Base-by-base conservation (phyloP, 78 protist species). In the Guillardia theta region DNA sequence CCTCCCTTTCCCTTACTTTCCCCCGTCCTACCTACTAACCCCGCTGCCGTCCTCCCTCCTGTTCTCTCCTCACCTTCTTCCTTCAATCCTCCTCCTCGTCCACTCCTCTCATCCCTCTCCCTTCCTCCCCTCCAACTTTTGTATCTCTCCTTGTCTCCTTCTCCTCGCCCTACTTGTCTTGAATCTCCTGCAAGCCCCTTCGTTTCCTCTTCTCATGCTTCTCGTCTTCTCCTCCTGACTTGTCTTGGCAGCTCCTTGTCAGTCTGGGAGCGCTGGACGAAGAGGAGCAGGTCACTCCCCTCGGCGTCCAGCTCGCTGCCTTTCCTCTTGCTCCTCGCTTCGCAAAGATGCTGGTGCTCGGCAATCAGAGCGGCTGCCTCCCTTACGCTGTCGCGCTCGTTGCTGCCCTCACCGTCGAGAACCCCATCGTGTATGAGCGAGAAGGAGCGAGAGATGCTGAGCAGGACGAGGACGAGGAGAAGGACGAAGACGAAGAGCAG, bases 291-390 rank as follows among this genome's bases (percentile, higher is more conserved):
- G 53, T 88, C 33, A 45, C 47, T 6, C 88, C 90, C 33, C 90
- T 78, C 15, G 90, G 90, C 19, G 53, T 45, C 50, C 18, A 18
- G 44, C 90, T 98, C 93, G 92, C 97, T 0, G 41, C 43, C 41
- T 96, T 96, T 43, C 98, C 98, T n/a, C 94, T 98, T 1, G 33
- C 92, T 0, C 98, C 98, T 77, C 96, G 98, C 78, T 97, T 48
- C 64, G 97, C 97, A 47, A 98, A 97, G 77, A 98, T 99, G 98
- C 64, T 87, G 19, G 36, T 96, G 27, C 48, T 88, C n/a, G 93
- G 58, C 46, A 46, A 78, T 48, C 95, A 97, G 37, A 94, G 48
- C 30, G 92, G 90, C 30, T 96, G 98, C 47, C 80, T 96, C 36
- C 95, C 47, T 12, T 94, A 88, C 58, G 95, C 92, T 22, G 36